These are phyloP conservation scores for Saturnispora ahearnii DNA, from an alignment of 805 yeast genomes.

Conservation along the genomic window DNA sequence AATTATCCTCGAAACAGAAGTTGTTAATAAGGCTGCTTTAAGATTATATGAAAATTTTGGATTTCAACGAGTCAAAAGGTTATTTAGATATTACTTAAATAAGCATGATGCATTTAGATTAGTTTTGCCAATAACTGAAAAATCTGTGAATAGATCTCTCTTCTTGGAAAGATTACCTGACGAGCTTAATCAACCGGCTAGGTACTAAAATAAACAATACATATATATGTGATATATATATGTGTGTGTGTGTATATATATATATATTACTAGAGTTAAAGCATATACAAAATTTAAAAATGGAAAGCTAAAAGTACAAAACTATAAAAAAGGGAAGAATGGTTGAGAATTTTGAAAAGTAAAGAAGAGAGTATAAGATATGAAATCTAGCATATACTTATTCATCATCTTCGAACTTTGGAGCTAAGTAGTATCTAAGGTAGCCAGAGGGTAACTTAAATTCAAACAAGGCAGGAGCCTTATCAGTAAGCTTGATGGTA, in stretches of 20 bases:
- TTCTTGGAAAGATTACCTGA: slow-evolving; percentile 32
- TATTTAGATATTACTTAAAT: slow-evolving; percentile 81
- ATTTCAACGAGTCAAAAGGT: slow-evolving; percentile 36
- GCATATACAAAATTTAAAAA: slow-evolving; percentile 1
- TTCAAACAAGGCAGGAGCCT: slow-evolving; percentile 90
- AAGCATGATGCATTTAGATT: slow-evolving; percentile 89
- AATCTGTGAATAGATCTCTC: slow-evolving; percentile 45
- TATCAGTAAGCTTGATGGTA: slow-evolving; percentile 78
- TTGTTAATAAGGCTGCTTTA: slow-evolving; percentile 43
- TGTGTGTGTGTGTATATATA: neutral
- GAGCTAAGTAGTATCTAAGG: slow-evolving; percentile 92
- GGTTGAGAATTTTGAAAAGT: neutral
- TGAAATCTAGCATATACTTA: slow-evolving; percentile 19
- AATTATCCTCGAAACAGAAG: slow-evolving; percentile 89
- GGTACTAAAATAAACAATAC: slow-evolving; percentile 15
- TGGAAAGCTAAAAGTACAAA: neutral
- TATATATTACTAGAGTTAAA: neutral
- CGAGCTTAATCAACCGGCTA: slow-evolving; percentile 16
- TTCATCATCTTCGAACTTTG: slow-evolving; percentile 92
- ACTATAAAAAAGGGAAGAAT: neutral
- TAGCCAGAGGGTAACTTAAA: slow-evolving; percentile 87
- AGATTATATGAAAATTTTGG: slow-evolving; percentile 32
- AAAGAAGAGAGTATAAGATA: neutral
- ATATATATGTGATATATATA: neutral
- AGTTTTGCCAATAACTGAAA: slow-evolving; percentile 68